Evolutionary conservation across 495 filamentous ascomycete genomes (phyloP).

Genomic region (Oleoguttula mirabilis): DNA sequence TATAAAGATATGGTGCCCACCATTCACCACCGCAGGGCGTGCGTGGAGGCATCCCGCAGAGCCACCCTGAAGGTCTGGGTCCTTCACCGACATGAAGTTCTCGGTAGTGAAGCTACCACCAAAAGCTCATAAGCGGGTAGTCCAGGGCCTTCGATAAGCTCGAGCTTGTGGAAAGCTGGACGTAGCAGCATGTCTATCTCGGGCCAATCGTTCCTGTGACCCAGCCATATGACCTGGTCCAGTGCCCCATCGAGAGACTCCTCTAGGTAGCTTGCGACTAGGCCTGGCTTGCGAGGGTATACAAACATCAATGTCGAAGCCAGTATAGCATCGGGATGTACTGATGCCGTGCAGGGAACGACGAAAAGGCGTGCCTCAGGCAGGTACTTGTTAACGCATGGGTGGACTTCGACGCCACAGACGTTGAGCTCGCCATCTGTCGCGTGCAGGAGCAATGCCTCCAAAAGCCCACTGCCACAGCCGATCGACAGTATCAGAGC

Average conservation of each 20-base stretch:
- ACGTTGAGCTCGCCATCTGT: slow-evolving; percentile 22
- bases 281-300: slow-evolving; percentile 39
- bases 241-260: slow-evolving; percentile 21
- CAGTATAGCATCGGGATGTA: slow-evolving; percentile 23
- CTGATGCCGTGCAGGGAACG: slow-evolving; percentile 35
- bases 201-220: slow-evolving; percentile 37
- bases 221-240: slow-evolving; percentile 39
- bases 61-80: no score
- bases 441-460: slow-evolving; percentile 33
- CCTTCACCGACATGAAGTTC: no score
- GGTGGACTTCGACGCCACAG: slow-evolving; percentile 37
- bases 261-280: slow-evolving; percentile 37
- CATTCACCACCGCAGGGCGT: no score
- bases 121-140: slow-evolving; percentile 13
- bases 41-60: no score
- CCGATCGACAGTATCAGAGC: slow-evolving; percentile 40
- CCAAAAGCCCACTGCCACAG: slow-evolving; percentile 42
- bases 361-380: slow-evolving; percentile 31
- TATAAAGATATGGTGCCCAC: no score
- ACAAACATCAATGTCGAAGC: slow-evolving; percentile 44
- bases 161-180: neutral
- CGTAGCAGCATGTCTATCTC: slow-evolving; percentile 26
- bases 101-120: slow-evolving; percentile 1
- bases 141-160: slow-evolving; percentile 6
- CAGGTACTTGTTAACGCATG: slow-evolving; percentile 37